phyloP scores from a whole-genome alignment of 352 stramenopile genomes.

The Phytopythium sindhum region DNA sequence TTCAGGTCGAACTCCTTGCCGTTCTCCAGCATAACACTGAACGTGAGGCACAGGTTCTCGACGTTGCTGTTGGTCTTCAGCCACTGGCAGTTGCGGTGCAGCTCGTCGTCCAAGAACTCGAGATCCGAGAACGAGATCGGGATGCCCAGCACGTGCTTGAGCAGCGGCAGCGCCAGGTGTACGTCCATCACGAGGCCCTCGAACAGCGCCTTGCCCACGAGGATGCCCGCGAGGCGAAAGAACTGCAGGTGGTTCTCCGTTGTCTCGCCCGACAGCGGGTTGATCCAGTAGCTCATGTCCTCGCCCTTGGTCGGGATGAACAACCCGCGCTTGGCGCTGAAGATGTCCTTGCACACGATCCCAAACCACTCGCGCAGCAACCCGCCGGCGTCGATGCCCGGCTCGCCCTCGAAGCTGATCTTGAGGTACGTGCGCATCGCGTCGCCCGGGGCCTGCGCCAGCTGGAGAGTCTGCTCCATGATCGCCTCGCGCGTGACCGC shows the following conservation, averaged over 20 bases:
- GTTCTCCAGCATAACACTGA: constrained; percentile 65
- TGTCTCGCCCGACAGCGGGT: constrained; percentile 46
- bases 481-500: constrained; percentile 52
- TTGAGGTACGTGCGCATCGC: constrained; percentile 65
- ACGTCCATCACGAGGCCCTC: constrained; percentile 61
- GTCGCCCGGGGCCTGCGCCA: constrained; percentile 36
- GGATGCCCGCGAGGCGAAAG: constrained; percentile 56
- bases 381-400: constrained; percentile 61
- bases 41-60: constrained; percentile 58
- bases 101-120: constrained; percentile 68
- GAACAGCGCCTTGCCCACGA: constrained; percentile 64
- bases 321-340: constrained; percentile 44
- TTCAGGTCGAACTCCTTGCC: constrained; percentile 88
- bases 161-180: constrained; percentile 58
- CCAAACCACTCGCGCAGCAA: constrained; percentile 70
- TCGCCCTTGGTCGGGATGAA: constrained; percentile 62
- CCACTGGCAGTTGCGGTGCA: constrained; percentile 66
- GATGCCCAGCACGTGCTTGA: constrained; percentile 70
- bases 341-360: constrained; percentile 53
- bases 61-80: constrained; percentile 56
- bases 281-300: constrained; percentile 69
- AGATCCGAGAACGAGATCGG: constrained; percentile 78
- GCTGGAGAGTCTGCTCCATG: constrained; percentile 48
- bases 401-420: constrained; percentile 61
- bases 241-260: constrained; percentile 44